A percentile compares a stretch with the other conserved stretches of the same genome.
Evolutionary conservation across 116 monocot species (phyloP).

Genomic region (Thalassia testudinum): DNA sequence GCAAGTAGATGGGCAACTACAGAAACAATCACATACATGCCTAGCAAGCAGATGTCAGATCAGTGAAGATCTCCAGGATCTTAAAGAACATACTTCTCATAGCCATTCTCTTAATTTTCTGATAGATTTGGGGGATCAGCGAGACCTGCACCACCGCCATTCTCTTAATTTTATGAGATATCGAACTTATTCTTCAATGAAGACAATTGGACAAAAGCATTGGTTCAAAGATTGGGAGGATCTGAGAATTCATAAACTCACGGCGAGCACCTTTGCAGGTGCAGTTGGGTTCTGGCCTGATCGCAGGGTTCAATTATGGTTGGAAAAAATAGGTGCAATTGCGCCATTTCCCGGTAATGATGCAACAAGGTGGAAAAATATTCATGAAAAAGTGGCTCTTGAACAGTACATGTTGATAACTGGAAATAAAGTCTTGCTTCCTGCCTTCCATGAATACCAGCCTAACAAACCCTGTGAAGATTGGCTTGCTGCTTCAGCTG

Average conservation of each 20-base stretch:
- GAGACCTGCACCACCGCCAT: no score
- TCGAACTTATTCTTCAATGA: no score
- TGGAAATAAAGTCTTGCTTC: conserved; percentile 7
- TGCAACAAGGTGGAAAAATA: conserved; percentile 11
- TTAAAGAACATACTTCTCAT: no score
- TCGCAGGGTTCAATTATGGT: conserved; percentile 21
- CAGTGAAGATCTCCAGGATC: no score
- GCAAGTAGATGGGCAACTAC: no score
- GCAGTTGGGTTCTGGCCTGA: conserved; percentile 19
- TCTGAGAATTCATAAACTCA: conserved; percentile 15
- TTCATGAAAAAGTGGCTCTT: conserved; percentile 8
- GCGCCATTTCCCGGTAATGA: conserved; percentile 9
- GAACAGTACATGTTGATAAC: conserved; percentile 9
- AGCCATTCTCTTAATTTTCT: no score
- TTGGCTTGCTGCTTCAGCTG: conserved; percentile 21
- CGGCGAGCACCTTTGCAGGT: conserved; percentile 24
- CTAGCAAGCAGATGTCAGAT: no score
- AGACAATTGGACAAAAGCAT: no score
- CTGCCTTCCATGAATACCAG: conserved; percentile 8
- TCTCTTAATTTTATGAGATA: no score
- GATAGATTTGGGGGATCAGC: no score
- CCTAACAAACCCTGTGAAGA: conserved; percentile 1
- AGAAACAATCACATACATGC: no score
- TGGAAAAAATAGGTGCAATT: conserved; percentile 13
- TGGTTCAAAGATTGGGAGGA: conserved; percentile 15